phyloP scores from a whole-genome alignment of 73 alveolate genomes.

The Paramecium sexaurelia region DNA sequence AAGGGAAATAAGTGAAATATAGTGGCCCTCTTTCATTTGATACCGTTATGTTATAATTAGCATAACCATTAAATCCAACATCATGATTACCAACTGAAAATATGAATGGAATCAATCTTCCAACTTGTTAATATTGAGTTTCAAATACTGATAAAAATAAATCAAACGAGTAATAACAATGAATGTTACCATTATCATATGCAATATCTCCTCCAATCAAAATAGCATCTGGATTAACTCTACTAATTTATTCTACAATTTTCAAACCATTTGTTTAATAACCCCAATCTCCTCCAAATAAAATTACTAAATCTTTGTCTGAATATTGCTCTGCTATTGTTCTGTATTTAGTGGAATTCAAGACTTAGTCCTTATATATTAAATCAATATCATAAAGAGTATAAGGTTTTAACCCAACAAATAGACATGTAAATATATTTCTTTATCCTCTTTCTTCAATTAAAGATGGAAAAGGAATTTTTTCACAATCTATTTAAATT shows the following conservation, averaged over 20 bases:
- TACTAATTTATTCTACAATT: conserved; percentile 49
- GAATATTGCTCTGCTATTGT: background rate
- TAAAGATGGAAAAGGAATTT: background rate
- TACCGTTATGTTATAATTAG: conserved; percentile 59
- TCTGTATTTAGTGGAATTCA: background rate
- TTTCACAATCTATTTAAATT: background rate
- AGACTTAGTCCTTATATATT: background rate
- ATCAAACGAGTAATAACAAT: conserved; percentile 74
- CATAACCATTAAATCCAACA: conserved; percentile 65
- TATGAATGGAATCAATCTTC: conserved; percentile 59
- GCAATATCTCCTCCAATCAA: conserved; percentile 80
- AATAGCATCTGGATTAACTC: conserved; percentile 70
- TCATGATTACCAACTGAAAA: conserved; percentile 70
- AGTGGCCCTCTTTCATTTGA: conserved; percentile 60
- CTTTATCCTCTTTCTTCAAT: conserved; percentile 64
- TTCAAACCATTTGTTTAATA: conserved; percentile 58
- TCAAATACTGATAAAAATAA: conserved; percentile 26
- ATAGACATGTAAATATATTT: conserved; percentile 36
- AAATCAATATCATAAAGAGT: conserved; percentile 17
- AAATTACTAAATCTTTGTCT: background rate
- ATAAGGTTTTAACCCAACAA: background rate
- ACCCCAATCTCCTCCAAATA: conserved; percentile 72
- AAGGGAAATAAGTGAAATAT: conserved; percentile 63
- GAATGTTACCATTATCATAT: conserved; percentile 73
- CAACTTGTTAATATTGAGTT: background rate